Evolutionary conservation across 176 grass and related monocot genomes (phyloP).

Genomic region (Oryza coarctata): DNA sequence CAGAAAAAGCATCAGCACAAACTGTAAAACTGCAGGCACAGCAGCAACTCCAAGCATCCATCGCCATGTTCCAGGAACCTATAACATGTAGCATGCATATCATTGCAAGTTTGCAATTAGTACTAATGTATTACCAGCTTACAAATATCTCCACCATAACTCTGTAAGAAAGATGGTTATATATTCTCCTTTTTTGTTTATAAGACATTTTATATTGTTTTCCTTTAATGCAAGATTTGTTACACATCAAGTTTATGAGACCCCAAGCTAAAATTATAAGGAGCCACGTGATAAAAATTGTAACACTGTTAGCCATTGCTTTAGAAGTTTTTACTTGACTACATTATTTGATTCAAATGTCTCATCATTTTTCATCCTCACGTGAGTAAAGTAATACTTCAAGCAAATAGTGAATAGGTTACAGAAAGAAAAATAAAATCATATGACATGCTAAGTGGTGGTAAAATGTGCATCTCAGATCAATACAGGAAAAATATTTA

Average conservation of each 20-base stretch:
- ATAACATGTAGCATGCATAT: constrained; percentile 31
- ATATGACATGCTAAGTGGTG: not conserved
- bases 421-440: not conserved
- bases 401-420: not conserved
- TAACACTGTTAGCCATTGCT: not conserved
- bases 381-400: not conserved
- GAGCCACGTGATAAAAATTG: not conserved
- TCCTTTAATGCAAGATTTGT: not conserved
- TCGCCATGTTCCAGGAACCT: constrained; percentile 97
- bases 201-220: not conserved
- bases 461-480: constrained; percentile 13
- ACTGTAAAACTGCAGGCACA: constrained; percentile 82
- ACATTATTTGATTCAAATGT: constrained; percentile 3
- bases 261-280: not conserved
- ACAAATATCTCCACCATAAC: not conserved
- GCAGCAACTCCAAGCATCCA: constrained; percentile 98
- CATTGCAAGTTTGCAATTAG: constrained; percentile 7
- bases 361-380: not conserved
- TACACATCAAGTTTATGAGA: not conserved
- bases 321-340: not conserved
- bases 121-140: constrained; percentile 11
- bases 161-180: constrained; percentile 4
- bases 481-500: not conserved
- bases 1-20: constrained; percentile 81
- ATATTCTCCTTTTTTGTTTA: not conserved